phyloP scores from a whole-genome alignment of 768 basidiomycete species.

The Lactifluus subvellereus region DNA sequence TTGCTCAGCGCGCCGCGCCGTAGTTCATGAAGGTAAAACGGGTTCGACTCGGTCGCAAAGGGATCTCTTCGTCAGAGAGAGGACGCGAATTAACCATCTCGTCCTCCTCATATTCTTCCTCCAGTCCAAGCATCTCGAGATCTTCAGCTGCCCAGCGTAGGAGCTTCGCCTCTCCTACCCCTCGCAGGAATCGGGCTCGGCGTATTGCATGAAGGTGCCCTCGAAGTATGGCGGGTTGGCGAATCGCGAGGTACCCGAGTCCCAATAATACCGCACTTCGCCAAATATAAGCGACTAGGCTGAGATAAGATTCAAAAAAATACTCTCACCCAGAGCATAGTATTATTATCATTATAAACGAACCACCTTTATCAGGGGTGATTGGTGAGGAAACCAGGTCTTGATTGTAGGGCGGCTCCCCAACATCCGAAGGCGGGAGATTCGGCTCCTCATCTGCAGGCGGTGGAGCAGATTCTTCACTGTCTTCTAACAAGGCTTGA shows the following conservation, averaged over 20 bases:
- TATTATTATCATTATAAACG: neutral
- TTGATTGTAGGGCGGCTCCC: neutral
- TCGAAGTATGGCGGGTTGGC: conserved; percentile 6
- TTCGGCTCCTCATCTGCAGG: conserved; percentile 18
- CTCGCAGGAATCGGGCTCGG: conserved; percentile 9
- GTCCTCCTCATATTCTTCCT: conserved; percentile 18
- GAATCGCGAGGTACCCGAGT: conserved; percentile 9
- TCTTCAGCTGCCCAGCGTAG: conserved; percentile 24
- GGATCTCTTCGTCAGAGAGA: conserved; percentile 20
- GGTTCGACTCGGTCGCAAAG: conserved; percentile 16
- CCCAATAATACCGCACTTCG: conserved; percentile 7
- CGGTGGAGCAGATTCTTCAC: conserved; percentile 11
- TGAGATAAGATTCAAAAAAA: neutral
- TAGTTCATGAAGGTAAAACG: conserved; percentile 10
- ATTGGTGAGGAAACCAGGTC: conserved; percentile 5
- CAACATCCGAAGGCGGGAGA: neutral
- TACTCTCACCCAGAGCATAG: conserved; percentile 14
- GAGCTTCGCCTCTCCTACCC: conserved; percentile 13
- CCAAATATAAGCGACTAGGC: neutral
- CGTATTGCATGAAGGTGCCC: conserved; percentile 7
- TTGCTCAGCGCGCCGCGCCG: conserved; percentile 14
- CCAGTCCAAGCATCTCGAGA: neutral
- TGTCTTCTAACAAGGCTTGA: conserved; percentile 6
- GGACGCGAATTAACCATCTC: conserved; percentile 25
- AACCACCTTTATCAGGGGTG: neutral